Evolutionary conservation across 108 stramenopile genomes (phyloP), one percentile per base, ranked within the genome.

Genomic region (Nannochloropsis gaditana): DNA sequence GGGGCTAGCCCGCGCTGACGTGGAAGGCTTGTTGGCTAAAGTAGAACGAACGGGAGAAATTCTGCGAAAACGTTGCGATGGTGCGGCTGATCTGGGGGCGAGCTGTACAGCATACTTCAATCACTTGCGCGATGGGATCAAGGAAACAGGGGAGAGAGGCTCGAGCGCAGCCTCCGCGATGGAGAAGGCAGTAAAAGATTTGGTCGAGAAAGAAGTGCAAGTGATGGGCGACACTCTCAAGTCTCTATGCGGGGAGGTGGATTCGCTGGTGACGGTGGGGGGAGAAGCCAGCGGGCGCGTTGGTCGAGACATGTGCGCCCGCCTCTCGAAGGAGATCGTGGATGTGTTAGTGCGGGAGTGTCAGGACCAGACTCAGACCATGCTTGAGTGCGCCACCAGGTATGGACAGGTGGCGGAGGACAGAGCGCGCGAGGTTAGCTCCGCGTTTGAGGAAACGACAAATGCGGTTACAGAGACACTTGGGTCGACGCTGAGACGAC

Each of bases 11-110:
- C 47, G 81, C 42, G 5, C 11, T 42, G 85, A 85, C n/a, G 81
- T 85, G 41, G 85, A n/a, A 81, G 85, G 85, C 1, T 47, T 85
- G 80, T 21, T 41, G 19, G 85, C 10, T 3, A 85, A 85, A 81
- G 80, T 85, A 6, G 45, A n/a, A 3, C 15, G 59, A n/a, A 73
- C 59, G n/a, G n/a, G 19, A 73, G 59, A 73, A 8, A n/a, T n/a
- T 15, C 2, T 73, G 19, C 59, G n/a, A 73, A 15, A n/a, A n/a
- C 59, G 59, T n/a, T n/a, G 59, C 59, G 59, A 73, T 15, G 19
- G 59, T 15, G 59, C 59, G 59, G 8, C n/a, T 15, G 59, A 15
- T n/a, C n/a, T 73, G 59, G 59, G 15, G 59, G n/a, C 59, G n/a
- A n/a, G n/a, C n/a, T 73, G 59, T 73, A n/a, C 15, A n/a, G 19